phyloP scores from a whole-genome alignment of 345 rosid genomes.

The Arabis hirsuta region DNA sequence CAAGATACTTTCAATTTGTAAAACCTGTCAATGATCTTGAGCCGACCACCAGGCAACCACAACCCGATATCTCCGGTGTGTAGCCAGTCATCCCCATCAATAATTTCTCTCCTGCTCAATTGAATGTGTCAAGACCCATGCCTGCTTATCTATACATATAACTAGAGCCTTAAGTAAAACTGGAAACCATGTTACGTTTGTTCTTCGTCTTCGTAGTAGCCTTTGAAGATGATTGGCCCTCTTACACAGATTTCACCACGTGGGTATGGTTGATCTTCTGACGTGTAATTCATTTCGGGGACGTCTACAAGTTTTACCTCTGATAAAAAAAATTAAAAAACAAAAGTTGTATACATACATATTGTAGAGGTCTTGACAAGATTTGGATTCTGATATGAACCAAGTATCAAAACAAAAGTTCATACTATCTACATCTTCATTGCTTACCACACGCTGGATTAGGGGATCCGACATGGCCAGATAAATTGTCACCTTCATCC shows the following conservation, averaged over 20 bases:
- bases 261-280: slow-evolving; percentile 88
- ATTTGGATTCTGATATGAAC: slow-evolving; percentile 3
- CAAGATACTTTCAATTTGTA: slow-evolving; percentile 8
- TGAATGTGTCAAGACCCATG: slow-evolving; percentile 34
- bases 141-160: not conserved
- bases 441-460: slow-evolving; percentile 74
- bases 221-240: slow-evolving; percentile 82
- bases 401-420: no score
- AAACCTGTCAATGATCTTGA: slow-evolving; percentile 93
- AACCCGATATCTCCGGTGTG: slow-evolving; percentile 92
- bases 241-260: slow-evolving; percentile 94
- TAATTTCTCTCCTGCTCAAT: slow-evolving; percentile 72
- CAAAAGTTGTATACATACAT: slow-evolving; percentile 12
- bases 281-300: slow-evolving; percentile 93
- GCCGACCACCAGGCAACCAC: slow-evolving; percentile 92
- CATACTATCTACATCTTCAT: not conserved
- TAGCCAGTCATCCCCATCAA: slow-evolving; percentile 87
- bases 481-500: slow-evolving; percentile 67
- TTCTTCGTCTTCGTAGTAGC: slow-evolving; percentile 83
- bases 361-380: not conserved
- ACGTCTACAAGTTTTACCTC: slow-evolving; percentile 91
- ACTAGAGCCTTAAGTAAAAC: slow-evolving; percentile 5
- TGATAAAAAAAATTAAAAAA: slow-evolving; percentile 40
- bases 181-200: slow-evolving; percentile 59
- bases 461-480: slow-evolving; percentile 94